Evolutionary conservation across 2,329 filamentous ascomycete species (phyloP).

Genomic region (Dactylellina cionopaga): DNA sequence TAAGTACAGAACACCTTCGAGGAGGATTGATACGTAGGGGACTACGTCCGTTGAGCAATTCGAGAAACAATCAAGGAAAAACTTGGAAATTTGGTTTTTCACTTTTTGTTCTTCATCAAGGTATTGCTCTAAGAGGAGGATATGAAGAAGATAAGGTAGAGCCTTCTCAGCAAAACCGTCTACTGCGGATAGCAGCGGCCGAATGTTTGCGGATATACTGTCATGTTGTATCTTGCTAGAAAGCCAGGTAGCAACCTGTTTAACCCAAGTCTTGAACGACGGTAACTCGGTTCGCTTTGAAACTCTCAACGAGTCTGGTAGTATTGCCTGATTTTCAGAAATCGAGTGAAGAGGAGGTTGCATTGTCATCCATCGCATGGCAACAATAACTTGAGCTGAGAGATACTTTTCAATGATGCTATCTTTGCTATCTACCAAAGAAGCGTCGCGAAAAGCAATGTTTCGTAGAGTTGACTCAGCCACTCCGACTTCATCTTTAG

Average conservation of each 20-base stretch:
- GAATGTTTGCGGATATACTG: conserved; percentile 42
- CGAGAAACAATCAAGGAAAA: conserved; percentile 73
- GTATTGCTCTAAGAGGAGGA: conserved; percentile 77
- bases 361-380: conserved; percentile 57
- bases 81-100: conserved; percentile 70
- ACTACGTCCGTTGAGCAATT: conserved; percentile 63
- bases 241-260: conserved; percentile 44
- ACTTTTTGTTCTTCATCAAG: conserved; percentile 71
- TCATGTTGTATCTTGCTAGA: conserved; percentile 47
- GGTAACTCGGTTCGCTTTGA: conserved; percentile 23
- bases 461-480: conserved; percentile 71
- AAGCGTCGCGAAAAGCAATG: conserved; percentile 67
- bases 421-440: conserved; percentile 63
- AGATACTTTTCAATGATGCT: conserved; percentile 41
- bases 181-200: conserved; percentile 38
- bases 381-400: conserved; percentile 60
- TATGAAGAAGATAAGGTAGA: conserved; percentile 80
- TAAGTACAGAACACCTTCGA: conserved; percentile 87
- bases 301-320: conserved; percentile 30
- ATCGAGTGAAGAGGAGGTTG: conserved; percentile 39
- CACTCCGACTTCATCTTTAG: conserved; percentile 64
- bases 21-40: conserved; percentile 75
- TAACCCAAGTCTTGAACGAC: conserved; percentile 41
- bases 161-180: conserved; percentile 55
- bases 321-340: conserved; percentile 1